A percentile compares a stretch with the other conserved stretches of the same genome.
phyloP scores from a whole-genome alignment of 306 rosid genomes.

The Bauhinia variegata region DNA sequence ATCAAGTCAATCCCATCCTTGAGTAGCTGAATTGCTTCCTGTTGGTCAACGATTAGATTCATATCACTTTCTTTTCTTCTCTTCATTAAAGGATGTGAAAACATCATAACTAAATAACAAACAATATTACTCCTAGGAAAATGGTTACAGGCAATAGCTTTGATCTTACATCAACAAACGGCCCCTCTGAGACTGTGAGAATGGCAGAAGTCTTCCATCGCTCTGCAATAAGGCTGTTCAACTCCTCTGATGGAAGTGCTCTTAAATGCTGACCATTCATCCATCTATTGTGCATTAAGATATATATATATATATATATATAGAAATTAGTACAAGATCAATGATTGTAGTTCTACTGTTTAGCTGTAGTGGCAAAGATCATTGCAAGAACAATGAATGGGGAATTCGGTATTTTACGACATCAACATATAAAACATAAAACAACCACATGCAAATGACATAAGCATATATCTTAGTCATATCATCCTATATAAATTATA shows the following conservation, averaged over 20 bases:
- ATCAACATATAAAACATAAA: background rate
- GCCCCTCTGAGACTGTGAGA: slow-evolving; percentile 62
- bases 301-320: background rate
- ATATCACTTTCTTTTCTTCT: slow-evolving; percentile 12
- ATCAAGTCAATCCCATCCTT: slow-evolving; percentile 88
- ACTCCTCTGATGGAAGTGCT: slow-evolving; percentile 67
- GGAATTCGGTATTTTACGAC: slow-evolving; percentile 2
- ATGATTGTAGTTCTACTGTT: background rate
- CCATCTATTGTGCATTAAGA: slow-evolving; percentile 61
- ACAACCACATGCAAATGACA: slow-evolving; percentile 16
- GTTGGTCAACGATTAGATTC: slow-evolving; percentile 32
- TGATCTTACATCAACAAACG: slow-evolving; percentile 73
- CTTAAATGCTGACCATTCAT: slow-evolving; percentile 96
- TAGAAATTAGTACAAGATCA: slow-evolving; percentile 13
- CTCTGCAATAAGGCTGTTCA: slow-evolving; percentile 71
- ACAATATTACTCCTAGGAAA: slow-evolving; percentile 16
- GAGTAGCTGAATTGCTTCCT: slow-evolving; percentile 82
- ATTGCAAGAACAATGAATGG: slow-evolving; percentile 2
- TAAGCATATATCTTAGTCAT: slow-evolving; percentile 19
- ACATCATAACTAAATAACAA: background rate
- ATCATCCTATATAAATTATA: background rate
- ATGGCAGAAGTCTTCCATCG: slow-evolving; percentile 73
- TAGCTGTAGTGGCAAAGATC: slow-evolving; percentile 10
- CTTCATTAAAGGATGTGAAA: slow-evolving; percentile 9
- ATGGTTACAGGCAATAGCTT: slow-evolving; percentile 23